A percentile compares a stretch with the other conserved stretches of the same genome.
These are phyloP conservation scores for Alternaria solani DNA, from an alignment of 2,329 filamentous ascomycete genomes.

Conservation along the genomic window DNA sequence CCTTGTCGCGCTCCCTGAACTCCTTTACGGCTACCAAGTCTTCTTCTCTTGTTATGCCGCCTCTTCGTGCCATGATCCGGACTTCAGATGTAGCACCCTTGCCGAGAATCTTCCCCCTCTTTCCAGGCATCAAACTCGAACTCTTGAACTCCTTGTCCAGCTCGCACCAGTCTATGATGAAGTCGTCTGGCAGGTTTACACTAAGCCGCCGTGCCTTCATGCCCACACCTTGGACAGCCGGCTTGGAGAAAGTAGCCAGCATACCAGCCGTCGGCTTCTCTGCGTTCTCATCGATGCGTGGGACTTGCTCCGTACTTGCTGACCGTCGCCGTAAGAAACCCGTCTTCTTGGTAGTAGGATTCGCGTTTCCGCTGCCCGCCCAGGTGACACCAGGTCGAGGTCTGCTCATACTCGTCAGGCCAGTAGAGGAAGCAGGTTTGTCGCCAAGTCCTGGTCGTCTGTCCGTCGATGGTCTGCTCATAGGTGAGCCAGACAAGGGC, in stretches of 20 bases:
- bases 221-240: slow-evolving; percentile 73
- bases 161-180: slow-evolving; percentile 74
- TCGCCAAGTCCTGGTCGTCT: slow-evolving; percentile 22
- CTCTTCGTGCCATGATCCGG: slow-evolving; percentile 79
- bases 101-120: slow-evolving; percentile 77
- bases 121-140: slow-evolving; percentile 71
- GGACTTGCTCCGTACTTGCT: slow-evolving; percentile 48
- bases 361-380: slow-evolving; percentile 34
- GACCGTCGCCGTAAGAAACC: slow-evolving; percentile 45
- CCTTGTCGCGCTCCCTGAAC: slow-evolving; percentile 75
- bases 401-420: slow-evolving; percentile 39
- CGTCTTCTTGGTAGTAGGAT: slow-evolving; percentile 26
- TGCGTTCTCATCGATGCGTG: slow-evolving; percentile 32
- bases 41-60: slow-evolving; percentile 60
- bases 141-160: slow-evolving; percentile 74
- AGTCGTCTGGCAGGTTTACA: slow-evolving; percentile 75
- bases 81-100: slow-evolving; percentile 86
- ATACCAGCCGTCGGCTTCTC: slow-evolving; percentile 45
- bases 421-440: slow-evolving; percentile 40
- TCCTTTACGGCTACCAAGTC: slow-evolving; percentile 87
- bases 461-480: slow-evolving; percentile 41
- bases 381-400: slow-evolving; percentile 41
- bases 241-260: slow-evolving; percentile 47
- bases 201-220: slow-evolving; percentile 82
- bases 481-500: slow-evolving; percentile 47